Conservation (phyloP, 2,329 filamentous ascomycete species). For the Fusarium heterosporum region DNA sequence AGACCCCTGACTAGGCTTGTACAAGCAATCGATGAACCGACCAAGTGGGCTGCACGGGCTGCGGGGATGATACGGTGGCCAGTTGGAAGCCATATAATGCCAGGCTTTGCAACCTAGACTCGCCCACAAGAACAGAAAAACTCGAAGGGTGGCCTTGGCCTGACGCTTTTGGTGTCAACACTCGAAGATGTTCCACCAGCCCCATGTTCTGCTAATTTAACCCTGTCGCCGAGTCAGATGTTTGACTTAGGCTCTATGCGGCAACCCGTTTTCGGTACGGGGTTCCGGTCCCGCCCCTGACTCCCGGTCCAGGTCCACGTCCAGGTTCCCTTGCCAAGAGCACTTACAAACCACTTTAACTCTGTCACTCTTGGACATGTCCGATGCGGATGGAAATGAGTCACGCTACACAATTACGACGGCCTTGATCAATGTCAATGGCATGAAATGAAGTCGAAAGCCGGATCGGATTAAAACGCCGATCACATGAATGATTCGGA, state of each 20-base stretch:
- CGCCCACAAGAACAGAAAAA: conserved; percentile 45
- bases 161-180: conserved; percentile 37
- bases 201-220: conserved; percentile 43
- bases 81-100: conserved; percentile 34
- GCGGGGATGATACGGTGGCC: conserved; percentile 44
- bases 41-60: conserved; percentile 42
- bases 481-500: conserved; percentile 35
- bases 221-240: conserved; percentile 46
- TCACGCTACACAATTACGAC: conserved; percentile 29
- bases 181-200: conserved; percentile 36
- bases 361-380: conserved; percentile 18
- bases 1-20: conserved; percentile 47
- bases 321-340: conserved; percentile 30
- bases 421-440: conserved; percentile 8
- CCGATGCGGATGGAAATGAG: conserved; percentile 22
- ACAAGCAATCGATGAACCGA: conserved; percentile 42
- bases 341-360: conserved; percentile 14
- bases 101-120: conserved; percentile 26
- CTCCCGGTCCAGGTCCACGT: conserved; percentile 9
- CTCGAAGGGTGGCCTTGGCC: conserved; percentile 32
- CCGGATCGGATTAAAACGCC: neutral
- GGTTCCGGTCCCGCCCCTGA: conserved; percentile 29
- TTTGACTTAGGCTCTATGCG: conserved; percentile 38
- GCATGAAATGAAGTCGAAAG: conserved; percentile 19
- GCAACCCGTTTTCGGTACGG: conserved; percentile 35